Conservation (phyloP, 768 basidiomycete species). For the Steccherinum ochraceum region DNA sequence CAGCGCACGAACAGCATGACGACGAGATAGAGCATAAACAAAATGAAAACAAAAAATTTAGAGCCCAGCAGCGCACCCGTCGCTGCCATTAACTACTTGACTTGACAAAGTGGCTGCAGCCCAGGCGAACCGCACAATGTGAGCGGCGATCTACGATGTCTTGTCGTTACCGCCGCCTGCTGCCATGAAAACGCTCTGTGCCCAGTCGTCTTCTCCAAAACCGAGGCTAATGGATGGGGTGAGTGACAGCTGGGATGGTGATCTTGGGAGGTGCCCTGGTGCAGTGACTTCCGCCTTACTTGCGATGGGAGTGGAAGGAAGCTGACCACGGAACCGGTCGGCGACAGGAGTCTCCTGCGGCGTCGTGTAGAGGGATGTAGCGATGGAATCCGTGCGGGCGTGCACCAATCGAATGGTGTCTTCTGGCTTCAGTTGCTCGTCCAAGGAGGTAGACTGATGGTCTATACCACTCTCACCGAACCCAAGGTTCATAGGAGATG, state of each 20-base stretch:
- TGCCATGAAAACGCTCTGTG: slow-evolving; percentile 65
- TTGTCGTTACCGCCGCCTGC: slow-evolving; percentile 24
- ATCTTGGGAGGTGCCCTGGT: neutral
- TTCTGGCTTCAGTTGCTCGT: slow-evolving; percentile 1
- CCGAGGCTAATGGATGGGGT: slow-evolving; percentile 36
- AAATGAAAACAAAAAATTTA: neutral
- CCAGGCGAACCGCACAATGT: neutral
- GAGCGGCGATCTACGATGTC: neutral
- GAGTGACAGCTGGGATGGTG: slow-evolving; percentile 32
- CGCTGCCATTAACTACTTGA: neutral
- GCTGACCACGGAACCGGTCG: slow-evolving; percentile 16
- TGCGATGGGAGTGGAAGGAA: slow-evolving; percentile 15
- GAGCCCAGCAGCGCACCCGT: neutral
- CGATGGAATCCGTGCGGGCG: slow-evolving; percentile 16
- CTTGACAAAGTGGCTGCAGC: too few relatives aligned
- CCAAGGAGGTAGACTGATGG: neutral
- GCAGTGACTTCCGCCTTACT: slow-evolving; percentile 2
- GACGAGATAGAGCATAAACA: neutral
- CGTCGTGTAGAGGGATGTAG: slow-evolving; percentile 17
- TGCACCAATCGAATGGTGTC: neutral
- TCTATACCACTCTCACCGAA: slow-evolving; percentile 9
- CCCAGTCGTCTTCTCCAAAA: slow-evolving; percentile 60
- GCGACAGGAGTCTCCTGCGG: slow-evolving; percentile 24
- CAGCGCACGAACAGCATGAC: neutral
- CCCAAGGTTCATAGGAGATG: slow-evolving; percentile 19